Evolutionary conservation across 495 filamentous ascomycete genomes (phyloP).

Genomic region (Viridothelium virens): DNA sequence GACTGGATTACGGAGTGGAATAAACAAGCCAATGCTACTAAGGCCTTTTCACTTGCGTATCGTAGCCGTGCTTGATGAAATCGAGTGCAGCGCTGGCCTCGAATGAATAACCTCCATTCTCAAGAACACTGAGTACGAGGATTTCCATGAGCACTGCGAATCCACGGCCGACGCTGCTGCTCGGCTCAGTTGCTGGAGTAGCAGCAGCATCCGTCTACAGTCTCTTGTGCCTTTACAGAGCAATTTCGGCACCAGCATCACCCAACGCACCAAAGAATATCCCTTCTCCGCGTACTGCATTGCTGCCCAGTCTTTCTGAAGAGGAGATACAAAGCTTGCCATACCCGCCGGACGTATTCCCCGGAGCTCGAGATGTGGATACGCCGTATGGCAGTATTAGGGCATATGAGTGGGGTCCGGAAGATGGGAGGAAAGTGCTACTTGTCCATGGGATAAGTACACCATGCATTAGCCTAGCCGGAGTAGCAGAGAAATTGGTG

Average conservation of each 20-base stretch:
- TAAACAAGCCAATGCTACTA: too few relatives aligned
- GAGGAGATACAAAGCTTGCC: slow-evolving; percentile 47
- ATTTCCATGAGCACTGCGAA: background rate
- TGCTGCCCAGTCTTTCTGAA: slow-evolving; percentile 31
- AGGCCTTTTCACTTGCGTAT: too few relatives aligned
- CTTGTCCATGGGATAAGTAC: slow-evolving; percentile 84
- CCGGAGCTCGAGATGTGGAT: slow-evolving; percentile 63
- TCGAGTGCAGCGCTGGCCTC: too few relatives aligned
- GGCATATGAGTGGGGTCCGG: slow-evolving; percentile 88
- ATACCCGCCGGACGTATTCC: slow-evolving; percentile 67
- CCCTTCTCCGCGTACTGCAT: background rate
- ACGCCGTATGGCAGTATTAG: slow-evolving; percentile 73
- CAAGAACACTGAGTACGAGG: background rate
- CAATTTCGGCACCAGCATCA: background rate
- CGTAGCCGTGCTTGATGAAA: too few relatives aligned
- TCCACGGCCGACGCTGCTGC: background rate
- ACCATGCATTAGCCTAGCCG: slow-evolving; percentile 63
- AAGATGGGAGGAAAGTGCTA: slow-evolving; percentile 66
- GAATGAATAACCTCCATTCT: background rate
- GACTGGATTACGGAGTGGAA: too few relatives aligned
- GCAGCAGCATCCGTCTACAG: background rate
- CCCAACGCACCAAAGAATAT: background rate
- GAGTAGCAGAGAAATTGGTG: slow-evolving; percentile 60
- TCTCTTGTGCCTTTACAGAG: background rate
- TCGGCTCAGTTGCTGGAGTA: background rate